These are phyloP conservation scores for Scolecobasidium constrictum DNA, from an alignment of 2,329 filamentous ascomycete species.

Conservation along the genomic window DNA sequence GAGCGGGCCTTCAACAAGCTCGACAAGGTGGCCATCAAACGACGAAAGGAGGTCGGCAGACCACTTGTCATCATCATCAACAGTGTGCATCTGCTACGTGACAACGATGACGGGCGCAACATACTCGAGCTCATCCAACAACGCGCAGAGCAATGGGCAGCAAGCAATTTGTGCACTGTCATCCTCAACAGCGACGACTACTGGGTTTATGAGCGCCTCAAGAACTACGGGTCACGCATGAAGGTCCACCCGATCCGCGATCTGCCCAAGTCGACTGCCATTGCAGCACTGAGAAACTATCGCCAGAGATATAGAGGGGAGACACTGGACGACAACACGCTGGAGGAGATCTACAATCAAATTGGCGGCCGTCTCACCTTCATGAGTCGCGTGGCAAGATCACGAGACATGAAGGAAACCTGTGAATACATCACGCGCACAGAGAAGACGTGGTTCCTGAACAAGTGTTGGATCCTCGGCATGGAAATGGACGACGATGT, in stretches of 20 bases:
- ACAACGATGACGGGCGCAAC: constrained; percentile 88
- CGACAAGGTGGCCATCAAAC: constrained; percentile 80
- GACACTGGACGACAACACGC: constrained; percentile 37
- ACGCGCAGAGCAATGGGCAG: constrained; percentile 92
- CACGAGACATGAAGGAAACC: constrained; percentile 63
- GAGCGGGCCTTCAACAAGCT: constrained; percentile 96
- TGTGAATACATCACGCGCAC: constrained; percentile 61
- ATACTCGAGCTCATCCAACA: constrained; percentile 92
- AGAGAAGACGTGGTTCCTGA: constrained; percentile 71
- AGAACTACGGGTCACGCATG: constrained; percentile 88
- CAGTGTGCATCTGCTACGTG: constrained; percentile 79
- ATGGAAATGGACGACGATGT: constrained; percentile 87
- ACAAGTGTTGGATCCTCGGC: constrained; percentile 68
- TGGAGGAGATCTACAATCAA: constrained; percentile 72
- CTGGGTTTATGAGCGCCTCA: constrained; percentile 94
- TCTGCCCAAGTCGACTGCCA: constrained; percentile 65
- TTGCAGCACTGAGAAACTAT: constrained; percentile 67
- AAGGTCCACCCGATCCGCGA: constrained; percentile 82
- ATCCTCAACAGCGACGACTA: constrained; percentile 97
- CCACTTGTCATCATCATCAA: constrained; percentile 93
- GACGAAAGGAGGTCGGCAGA: constrained; percentile 48
- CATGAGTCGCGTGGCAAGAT: constrained; percentile 82
- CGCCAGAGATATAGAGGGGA: constrained; percentile 69
- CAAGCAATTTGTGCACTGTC: constrained; percentile 77
- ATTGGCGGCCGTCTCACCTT: constrained; percentile 85